Conservation (phyloP, 2,329 filamentous ascomycete species). For the Ophiostoma fasciatum region DNA sequence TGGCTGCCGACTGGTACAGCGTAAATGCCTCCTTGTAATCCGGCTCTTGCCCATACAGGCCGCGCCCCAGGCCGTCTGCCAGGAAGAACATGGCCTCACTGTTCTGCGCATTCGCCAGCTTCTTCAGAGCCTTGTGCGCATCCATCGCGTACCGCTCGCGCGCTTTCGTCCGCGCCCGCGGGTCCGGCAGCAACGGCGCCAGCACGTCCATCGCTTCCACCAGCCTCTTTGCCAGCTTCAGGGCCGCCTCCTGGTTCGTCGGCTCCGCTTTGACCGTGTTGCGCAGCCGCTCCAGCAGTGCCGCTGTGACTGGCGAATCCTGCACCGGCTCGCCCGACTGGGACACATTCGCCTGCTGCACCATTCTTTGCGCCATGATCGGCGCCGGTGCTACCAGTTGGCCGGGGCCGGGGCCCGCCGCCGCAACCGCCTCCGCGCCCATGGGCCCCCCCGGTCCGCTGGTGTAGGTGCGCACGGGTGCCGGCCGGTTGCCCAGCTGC, state of each 20-base stretch:
- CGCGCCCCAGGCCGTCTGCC: constrained; percentile 78
- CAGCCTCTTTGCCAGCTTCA: constrained; percentile 67
- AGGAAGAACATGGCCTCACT: constrained; percentile 85
- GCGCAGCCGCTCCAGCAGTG: constrained; percentile 64
- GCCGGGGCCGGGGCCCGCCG: too few species aligned
- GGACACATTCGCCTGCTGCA: constrained; percentile 6
- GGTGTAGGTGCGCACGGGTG: constrained; percentile 40
- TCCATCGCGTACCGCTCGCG: constrained; percentile 76
- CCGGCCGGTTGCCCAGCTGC: constrained; percentile 36
- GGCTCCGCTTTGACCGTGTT: constrained; percentile 55
- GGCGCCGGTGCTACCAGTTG: too few species aligned
- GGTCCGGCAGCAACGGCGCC: constrained; percentile 47
- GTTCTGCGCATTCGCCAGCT: constrained; percentile 58
- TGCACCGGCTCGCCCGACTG: not conserved
- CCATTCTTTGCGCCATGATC: too few species aligned
- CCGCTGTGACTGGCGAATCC: constrained; percentile 50
- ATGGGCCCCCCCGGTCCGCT: constrained; percentile 18
- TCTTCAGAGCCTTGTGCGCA: constrained; percentile 83
- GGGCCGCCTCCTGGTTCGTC: constrained; percentile 53
- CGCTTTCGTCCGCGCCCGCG: constrained; percentile 56
- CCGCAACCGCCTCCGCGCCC: constrained; percentile 13
- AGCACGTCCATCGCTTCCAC: constrained; percentile 73
- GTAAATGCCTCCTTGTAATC: constrained; percentile 89
- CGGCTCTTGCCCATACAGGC: constrained; percentile 59
- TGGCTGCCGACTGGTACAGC: constrained; percentile 86